A percentile compares a stretch with the other conserved stretches of the same genome.
Evolutionary conservation across 192 early-diverging fungal species (phyloP).

Genomic region (Coemansia sp.): DNA sequence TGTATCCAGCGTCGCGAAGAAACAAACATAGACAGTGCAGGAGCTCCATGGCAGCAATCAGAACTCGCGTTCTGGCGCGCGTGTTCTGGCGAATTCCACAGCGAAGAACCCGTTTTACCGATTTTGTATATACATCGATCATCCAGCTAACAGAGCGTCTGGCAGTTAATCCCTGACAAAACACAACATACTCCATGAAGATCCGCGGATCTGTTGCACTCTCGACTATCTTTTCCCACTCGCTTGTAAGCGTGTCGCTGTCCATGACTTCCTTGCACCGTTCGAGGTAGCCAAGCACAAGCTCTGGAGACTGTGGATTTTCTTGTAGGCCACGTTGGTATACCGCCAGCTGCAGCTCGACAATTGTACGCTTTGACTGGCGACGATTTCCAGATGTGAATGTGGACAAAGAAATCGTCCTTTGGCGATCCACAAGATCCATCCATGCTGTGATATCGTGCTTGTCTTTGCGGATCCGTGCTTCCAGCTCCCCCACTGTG

Average conservation of each 20-base stretch:
- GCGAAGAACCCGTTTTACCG: constrained; percentile 10
- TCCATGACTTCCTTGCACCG: constrained; percentile 20
- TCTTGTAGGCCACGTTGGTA: constrained; percentile 11
- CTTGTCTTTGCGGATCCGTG: constrained; percentile 4
- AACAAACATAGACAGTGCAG: constrained; percentile 30
- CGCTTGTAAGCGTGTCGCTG: constrained; percentile 9
- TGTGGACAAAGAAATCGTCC: constrained; percentile 7
- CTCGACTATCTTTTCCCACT: constrained; percentile 16
- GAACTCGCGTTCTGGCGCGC: not conserved
- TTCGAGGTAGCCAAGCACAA: constrained; percentile 25
- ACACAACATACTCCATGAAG: constrained; percentile 11
- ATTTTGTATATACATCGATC: constrained; percentile 12
- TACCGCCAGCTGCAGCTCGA: constrained; percentile 26
- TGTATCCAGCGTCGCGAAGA: constrained; percentile 27
- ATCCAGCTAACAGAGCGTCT: constrained; percentile 21
- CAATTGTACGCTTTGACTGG: constrained; percentile 13
- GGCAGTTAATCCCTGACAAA: constrained; percentile 16
- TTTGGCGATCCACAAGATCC: constrained; percentile 16
- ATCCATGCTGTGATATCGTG: constrained; percentile 35
- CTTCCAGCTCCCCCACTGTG: constrained; percentile 9
- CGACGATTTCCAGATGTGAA: constrained; percentile 5
- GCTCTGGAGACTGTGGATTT: constrained; percentile 17
- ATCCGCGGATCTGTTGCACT: constrained; percentile 9
- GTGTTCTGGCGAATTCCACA: not conserved
- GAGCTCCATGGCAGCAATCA: constrained; percentile 15